Base-by-base conservation (phyloP, 345 rosid species). In the Ricinus communis region DNA sequence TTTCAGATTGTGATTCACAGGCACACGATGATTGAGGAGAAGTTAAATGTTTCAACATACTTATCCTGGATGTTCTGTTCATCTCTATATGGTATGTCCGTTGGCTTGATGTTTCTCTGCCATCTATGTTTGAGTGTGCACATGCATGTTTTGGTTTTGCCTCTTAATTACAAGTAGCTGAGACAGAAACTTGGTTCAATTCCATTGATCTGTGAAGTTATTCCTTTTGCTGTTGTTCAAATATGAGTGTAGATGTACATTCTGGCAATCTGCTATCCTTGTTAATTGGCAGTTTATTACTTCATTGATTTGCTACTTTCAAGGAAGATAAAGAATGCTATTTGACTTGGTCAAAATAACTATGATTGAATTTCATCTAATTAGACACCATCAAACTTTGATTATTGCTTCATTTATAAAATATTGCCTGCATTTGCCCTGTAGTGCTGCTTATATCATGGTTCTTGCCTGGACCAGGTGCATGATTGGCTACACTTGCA, bases 51-150 rank as follows among this genome's bases (percentile, higher is more conserved):
- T 68, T 94, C 98, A 14, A 82, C 72, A 36, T 94, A 86, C 80
- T 79, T 94, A 72, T 90, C 93, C 8, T 94, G 98, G 97, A 91
- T 96, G 45, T 91, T 94, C 73, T 91, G 98, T 82, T 94, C 98
- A 13, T 91, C 89, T 68, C 58, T 33, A 24, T 50, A 46, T 57
- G 98, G 98, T 91, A 84, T 50, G 77, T 58, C 65, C 74, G 19
- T 14, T 12, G 15, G 55, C 54, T 66, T 66, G 27, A 40, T n/a
- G 13, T 9, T 53, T 62, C 21, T 70, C 19, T 68, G 12, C 38
- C 3, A 30, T 41, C 50, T 19, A 0, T 58, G 25, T 31, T 57
- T 55, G n/a, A 4, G 7, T 18, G 13, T 72, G 41, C 31, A 6
- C 30, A 8, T 62, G 22, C 27, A 2, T 46, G n/a, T n/a, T 13